These are phyloP conservation scores for Neofusicoccum kwambonambiense DNA, from an alignment of 2,329 filamentous ascomycete species.

Conservation along the genomic window DNA sequence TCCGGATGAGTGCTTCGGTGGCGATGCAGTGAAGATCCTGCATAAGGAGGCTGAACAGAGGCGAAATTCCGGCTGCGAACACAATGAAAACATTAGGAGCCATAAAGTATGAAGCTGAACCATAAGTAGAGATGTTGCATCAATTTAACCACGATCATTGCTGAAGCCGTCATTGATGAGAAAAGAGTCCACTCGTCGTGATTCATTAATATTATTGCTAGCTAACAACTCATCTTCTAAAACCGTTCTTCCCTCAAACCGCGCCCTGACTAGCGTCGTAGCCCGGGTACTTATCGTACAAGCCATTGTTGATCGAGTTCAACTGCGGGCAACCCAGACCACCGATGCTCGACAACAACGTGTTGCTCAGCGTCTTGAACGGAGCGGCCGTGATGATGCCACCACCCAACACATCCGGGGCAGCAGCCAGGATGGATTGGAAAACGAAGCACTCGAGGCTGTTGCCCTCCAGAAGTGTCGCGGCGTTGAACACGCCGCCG, in stretches of 20 bases:
- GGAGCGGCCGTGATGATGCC: slow-evolving; percentile 13
- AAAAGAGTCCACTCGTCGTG: no score
- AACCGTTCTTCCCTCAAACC: background rate
- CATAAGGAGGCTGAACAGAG: background rate
- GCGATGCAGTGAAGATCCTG: background rate
- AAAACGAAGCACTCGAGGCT: slow-evolving; percentile 38
- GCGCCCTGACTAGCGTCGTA: slow-evolving; percentile 9
- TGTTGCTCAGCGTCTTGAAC: slow-evolving; percentile 4
- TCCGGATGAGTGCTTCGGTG: background rate
- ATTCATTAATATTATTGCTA: no score
- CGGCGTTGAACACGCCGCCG: slow-evolving; percentile 38
- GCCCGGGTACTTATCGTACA: slow-evolving; percentile 18
- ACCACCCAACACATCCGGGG: slow-evolving; percentile 15
- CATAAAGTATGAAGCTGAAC: no score
- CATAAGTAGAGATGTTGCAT: no score
- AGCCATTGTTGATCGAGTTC: slow-evolving; percentile 5
- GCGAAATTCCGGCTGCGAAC: background rate
- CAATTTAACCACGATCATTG: no score
- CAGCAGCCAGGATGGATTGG: slow-evolving; percentile 20
- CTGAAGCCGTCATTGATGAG: no score
- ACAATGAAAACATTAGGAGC: background rate
- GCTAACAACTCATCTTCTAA: no score
- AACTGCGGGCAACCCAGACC: slow-evolving; percentile 8
- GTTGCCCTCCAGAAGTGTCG: slow-evolving; percentile 38
- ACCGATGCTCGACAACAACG: slow-evolving; percentile 9